Conservation (phyloP, 345 rosid species). For the Adansonia digitata region DNA sequence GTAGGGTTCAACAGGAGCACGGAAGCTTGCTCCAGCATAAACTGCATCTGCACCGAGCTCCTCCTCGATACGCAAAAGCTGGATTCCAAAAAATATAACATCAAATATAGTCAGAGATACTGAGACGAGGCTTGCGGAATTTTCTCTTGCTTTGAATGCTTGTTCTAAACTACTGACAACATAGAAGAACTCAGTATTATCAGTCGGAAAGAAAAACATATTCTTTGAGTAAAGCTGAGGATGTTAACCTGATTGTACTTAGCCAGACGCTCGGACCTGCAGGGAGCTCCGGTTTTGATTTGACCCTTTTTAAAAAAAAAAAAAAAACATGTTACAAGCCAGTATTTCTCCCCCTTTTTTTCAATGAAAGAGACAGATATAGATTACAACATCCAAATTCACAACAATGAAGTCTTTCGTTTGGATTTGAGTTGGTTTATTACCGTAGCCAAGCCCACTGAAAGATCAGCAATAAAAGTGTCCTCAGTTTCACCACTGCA, state of each 20-base stretch:
- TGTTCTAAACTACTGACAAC: too few species aligned
- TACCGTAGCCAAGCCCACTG: neutral
- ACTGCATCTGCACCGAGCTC: too few species aligned
- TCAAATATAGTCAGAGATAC: too few species aligned
- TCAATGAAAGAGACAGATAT: neutral
- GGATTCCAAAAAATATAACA: too few species aligned
- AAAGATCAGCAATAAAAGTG: neutral
- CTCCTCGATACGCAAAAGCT: too few species aligned
- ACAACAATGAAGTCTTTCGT: neutral
- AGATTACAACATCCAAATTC: neutral
- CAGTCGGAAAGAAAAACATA: too few species aligned
- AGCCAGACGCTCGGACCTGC: neutral
- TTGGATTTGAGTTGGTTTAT: neutral
- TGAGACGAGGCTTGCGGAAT: too few species aligned
- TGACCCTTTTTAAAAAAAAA: neutral
- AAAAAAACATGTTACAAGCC: neutral
- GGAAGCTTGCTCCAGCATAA: too few species aligned
- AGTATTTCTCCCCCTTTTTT: neutral
- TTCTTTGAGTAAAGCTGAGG: neutral
- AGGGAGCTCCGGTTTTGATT: neutral
- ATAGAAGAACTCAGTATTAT: too few species aligned
- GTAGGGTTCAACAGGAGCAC: too few species aligned
- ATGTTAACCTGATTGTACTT: neutral
- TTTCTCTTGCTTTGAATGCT: too few species aligned
- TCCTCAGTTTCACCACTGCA: constrained; percentile 1